These are phyloP conservation scores for Alnus rubra DNA, from an alignment of 306 rosid species.

Conservation along the genomic window DNA sequence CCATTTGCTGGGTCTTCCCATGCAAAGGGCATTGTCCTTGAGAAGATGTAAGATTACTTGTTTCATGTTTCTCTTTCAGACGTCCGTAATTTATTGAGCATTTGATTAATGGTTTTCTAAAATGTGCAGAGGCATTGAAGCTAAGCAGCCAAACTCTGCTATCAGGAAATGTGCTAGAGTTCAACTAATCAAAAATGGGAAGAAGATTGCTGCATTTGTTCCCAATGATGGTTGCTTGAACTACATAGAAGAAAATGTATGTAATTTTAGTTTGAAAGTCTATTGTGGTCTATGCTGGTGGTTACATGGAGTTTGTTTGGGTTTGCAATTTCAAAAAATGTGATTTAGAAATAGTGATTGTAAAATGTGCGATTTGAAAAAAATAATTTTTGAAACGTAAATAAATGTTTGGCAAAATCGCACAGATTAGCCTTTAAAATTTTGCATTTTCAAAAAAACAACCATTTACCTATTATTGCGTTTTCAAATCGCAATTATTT, in stretches of 20 bases:
- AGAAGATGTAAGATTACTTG: conserved; percentile 60
- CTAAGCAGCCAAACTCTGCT: conserved; percentile 91
- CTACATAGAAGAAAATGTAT: conserved; percentile 75
- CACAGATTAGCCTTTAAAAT: too few species aligned
- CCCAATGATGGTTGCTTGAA: conserved; percentile 86
- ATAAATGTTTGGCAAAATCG: too few species aligned
- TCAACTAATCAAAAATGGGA: conserved; percentile 77
- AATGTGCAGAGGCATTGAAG: conserved; percentile 70
- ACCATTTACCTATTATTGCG: too few species aligned
- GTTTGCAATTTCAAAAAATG: too few species aligned
- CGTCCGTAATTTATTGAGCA: not conserved
- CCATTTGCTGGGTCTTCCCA: conserved; percentile 92
- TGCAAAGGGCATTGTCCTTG: conserved; percentile 82
- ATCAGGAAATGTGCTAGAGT: conserved; percentile 89
- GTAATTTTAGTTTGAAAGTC: not conserved
- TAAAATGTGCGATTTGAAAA: too few species aligned
- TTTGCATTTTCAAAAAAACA: too few species aligned
- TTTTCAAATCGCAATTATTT: too few species aligned
- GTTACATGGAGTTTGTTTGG: too few species aligned
- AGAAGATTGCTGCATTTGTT: conserved; percentile 86
- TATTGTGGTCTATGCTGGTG: not conserved
- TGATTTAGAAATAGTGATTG: too few species aligned
- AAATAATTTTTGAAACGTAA: too few species aligned
- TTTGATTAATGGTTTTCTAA: not conserved
- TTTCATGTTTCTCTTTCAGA: not conserved